Conservation (phyloP, 345 rosid species). For the Turnera subulata region DNA sequence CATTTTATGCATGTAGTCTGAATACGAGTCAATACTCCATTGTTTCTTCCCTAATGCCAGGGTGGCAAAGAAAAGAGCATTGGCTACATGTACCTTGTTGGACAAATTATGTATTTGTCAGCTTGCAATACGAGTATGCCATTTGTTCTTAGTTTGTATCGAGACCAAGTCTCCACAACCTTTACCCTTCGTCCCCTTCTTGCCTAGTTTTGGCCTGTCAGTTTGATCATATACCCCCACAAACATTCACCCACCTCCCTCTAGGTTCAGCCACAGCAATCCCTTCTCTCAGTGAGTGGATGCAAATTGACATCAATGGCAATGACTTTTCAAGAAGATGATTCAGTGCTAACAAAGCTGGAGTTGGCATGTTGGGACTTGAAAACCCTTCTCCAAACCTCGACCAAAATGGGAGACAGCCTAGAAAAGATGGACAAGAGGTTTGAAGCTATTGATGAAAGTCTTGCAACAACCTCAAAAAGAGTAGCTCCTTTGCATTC, state of each 20-base stretch:
- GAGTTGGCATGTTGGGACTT: constrained; percentile 39
- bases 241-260: neutral
- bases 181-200: constrained; percentile 10
- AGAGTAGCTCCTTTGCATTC: constrained; percentile 54
- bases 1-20: no score
- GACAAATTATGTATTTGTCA: constrained; percentile 19
- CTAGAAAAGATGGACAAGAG: constrained; percentile 35
- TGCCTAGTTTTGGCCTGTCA: constrained; percentile 8
- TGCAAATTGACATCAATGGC: no score
- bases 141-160: constrained; percentile 34
- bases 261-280: neutral
- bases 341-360: constrained; percentile 32
- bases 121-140: constrained; percentile 17
- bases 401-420: constrained; percentile 28
- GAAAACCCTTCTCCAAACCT: constrained; percentile 34
- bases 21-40: no score
- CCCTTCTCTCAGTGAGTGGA: no score
- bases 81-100: no score
- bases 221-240: neutral
- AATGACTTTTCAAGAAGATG: constrained; percentile 30
- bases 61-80: no score
- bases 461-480: constrained; percentile 37
- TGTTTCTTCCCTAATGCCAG: no score
- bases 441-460: constrained; percentile 34
- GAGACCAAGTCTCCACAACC: constrained; percentile 18